Percentiles rank a stretch among this genome's conserved stretches.
Evolutionary conservation across 352 stramenopile species (phyloP).

Genomic region (Aphanomyces euteiches): DNA sequence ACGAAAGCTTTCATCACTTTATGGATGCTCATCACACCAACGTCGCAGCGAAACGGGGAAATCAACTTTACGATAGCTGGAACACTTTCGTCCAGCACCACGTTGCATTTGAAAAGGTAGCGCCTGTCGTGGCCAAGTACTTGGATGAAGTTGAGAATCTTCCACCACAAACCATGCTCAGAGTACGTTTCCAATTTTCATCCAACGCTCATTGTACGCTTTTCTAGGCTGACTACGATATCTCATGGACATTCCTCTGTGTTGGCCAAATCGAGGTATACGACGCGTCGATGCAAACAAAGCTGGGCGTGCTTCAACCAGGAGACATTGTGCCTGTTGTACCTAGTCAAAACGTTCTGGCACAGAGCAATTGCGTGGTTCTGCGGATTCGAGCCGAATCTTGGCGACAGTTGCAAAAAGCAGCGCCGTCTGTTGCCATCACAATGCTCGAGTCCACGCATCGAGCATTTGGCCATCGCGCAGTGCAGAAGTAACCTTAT

Average conservation of each 20-base stretch:
- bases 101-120: not conserved
- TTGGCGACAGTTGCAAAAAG: not conserved
- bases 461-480: not conserved
- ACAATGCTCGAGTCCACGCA: not conserved
- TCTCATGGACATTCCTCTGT: not conserved
- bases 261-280: not conserved
- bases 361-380: not conserved
- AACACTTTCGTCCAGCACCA: not conserved
- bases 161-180: not conserved
- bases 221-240: not conserved
- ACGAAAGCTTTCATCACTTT: not conserved
- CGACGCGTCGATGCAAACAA: not conserved
- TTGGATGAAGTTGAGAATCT: not conserved
- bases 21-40: conserved; percentile 6
- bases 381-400: not conserved
- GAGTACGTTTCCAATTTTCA: not conserved
- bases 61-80: not conserved
- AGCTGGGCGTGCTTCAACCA: not conserved
- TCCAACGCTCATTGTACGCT: not conserved
- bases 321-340: not conserved
- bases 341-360: not conserved
- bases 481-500: too few species aligned
- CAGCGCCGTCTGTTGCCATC: not conserved
- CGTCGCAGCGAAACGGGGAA: not conserved
- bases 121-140: not conserved